Percentiles rank a stretch among this genome's conserved stretches.
phyloP scores from a whole-genome alignment of 2,329 filamentous ascomycete species.

The Hypoxylon sp. region DNA sequence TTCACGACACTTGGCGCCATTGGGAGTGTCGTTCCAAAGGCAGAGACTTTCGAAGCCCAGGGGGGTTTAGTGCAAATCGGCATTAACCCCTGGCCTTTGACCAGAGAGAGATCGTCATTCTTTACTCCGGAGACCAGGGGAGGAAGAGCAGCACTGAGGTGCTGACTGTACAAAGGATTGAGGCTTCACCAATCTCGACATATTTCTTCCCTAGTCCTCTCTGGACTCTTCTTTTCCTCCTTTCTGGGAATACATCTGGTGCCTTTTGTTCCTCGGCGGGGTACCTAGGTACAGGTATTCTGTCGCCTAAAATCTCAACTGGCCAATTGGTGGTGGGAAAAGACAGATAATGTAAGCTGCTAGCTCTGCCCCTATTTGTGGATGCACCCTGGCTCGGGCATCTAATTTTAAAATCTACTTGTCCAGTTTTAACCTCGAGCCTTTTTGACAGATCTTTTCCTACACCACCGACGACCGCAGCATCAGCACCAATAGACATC shows the following conservation, averaged over 20 bases:
- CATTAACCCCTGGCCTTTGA: constrained; percentile 43
- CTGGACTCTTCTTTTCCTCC: constrained; percentile 6
- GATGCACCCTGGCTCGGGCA: constrained; percentile 28
- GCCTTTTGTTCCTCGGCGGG: constrained; percentile 9
- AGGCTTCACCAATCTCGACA: constrained; percentile 26
- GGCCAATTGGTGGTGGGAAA: constrained; percentile 40
- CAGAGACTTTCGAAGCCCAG: constrained; percentile 36
- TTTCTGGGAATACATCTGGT: constrained; percentile 15
- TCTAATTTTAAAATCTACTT: constrained; percentile 47
- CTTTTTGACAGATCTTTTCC: constrained; percentile 40
- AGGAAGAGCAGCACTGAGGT: constrained; percentile 14
- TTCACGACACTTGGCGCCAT: constrained; percentile 38
- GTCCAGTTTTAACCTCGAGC: constrained; percentile 33
- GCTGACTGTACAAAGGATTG: constrained; percentile 1
- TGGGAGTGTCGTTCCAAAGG: constrained; percentile 37
- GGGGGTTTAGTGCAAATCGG: constrained; percentile 39
- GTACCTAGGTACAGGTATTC: constrained; percentile 19
- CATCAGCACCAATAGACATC: constrained; percentile 3
- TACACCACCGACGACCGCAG: constrained; percentile 20
- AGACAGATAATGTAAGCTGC: constrained; percentile 39
- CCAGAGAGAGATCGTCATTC: constrained; percentile 37
- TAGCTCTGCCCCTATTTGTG: constrained; percentile 44
- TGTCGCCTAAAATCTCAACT: constrained; percentile 34
- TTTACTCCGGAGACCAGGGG: constrained; percentile 22
- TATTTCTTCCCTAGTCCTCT: constrained; percentile 3